Conservation (phyloP, 176 grass and related monocot species). For the Miscanthus lutarioriparius region DNA sequence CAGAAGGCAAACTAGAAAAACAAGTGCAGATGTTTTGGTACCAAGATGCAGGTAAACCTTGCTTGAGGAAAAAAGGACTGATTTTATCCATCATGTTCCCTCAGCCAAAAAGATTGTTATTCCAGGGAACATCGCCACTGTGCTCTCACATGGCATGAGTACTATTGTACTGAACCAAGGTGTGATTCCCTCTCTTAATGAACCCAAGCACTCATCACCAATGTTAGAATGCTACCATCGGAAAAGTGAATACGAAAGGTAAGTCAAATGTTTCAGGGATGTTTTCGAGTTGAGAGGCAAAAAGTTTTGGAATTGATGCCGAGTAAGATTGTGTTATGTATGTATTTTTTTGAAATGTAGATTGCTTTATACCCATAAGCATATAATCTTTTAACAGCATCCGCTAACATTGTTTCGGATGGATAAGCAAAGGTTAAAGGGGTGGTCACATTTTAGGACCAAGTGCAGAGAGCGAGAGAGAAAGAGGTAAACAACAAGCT, state of each 20-base stretch:
- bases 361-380: slow-evolving; percentile 18
- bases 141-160: slow-evolving; percentile 38
- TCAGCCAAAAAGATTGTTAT: slow-evolving; percentile 38
- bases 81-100: slow-evolving; percentile 47
- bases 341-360: background rate
- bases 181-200: slow-evolving; percentile 10
- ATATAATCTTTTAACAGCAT: slow-evolving; percentile 2
- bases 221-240: background rate
- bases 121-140: slow-evolving; percentile 35
- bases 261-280: slow-evolving; percentile 3
- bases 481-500: background rate
- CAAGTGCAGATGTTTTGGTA: slow-evolving; percentile 9
- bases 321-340: background rate
- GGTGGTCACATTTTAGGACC: background rate
- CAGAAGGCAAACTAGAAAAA: background rate
- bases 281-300: background rate
- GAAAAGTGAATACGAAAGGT: slow-evolving; percentile 12
- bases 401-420: background rate
- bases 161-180: slow-evolving; percentile 8
- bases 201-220: slow-evolving; percentile 12
- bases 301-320: background rate
- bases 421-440: slow-evolving; percentile 6
- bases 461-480: background rate
- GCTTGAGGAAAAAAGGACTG: slow-evolving; percentile 23
- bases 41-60: slow-evolving; percentile 34